Evolutionary conservation across 106 monocot species (phyloP).

Genomic region (Acorus gramineus): DNA sequence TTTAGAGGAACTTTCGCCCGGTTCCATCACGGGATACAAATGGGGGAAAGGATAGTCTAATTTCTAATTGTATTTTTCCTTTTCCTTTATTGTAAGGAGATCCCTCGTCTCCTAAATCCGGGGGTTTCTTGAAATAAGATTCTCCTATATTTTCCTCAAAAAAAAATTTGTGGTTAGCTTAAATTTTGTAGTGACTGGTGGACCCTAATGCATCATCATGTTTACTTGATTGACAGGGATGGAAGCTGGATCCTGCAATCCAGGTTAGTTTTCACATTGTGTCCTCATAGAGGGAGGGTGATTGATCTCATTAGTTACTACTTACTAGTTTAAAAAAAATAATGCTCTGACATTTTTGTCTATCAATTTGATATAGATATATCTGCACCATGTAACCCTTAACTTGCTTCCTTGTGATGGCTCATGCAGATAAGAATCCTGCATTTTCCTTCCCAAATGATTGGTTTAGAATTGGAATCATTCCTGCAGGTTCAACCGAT

Average conservation of each 20-base stretch:
- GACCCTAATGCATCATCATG: slow-evolving; percentile 1
- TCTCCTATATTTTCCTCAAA: too few relatives aligned
- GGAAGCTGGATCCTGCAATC: slow-evolving; percentile 10
- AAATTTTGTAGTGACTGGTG: neutral
- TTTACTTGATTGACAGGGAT: slow-evolving; percentile 14
- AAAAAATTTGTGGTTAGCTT: neutral
- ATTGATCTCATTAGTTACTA: neutral
- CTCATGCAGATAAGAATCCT: slow-evolving; percentile 38
- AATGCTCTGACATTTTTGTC: neutral
- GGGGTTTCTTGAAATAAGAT: too few relatives aligned
- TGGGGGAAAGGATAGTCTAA: too few relatives aligned
- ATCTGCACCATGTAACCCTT: too few relatives aligned
- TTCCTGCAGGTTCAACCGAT: slow-evolving; percentile 93
- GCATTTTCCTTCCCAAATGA: slow-evolving; percentile 61
- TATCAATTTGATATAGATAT: too few relatives aligned
- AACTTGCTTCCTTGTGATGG: slow-evolving; percentile 1
- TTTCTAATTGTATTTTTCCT: too few relatives aligned
- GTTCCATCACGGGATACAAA: too few relatives aligned
- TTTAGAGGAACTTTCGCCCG: too few relatives aligned
- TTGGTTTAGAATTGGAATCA: slow-evolving; percentile 82
- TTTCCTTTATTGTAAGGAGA: too few relatives aligned
- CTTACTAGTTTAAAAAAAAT: neutral
- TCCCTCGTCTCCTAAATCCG: too few relatives aligned
- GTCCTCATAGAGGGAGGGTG: neutral
- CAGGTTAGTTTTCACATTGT: slow-evolving; percentile 29